Base-by-base conservation (phyloP, 352 stramenopile genomes). In the Phytopythium helicoides region DNA sequence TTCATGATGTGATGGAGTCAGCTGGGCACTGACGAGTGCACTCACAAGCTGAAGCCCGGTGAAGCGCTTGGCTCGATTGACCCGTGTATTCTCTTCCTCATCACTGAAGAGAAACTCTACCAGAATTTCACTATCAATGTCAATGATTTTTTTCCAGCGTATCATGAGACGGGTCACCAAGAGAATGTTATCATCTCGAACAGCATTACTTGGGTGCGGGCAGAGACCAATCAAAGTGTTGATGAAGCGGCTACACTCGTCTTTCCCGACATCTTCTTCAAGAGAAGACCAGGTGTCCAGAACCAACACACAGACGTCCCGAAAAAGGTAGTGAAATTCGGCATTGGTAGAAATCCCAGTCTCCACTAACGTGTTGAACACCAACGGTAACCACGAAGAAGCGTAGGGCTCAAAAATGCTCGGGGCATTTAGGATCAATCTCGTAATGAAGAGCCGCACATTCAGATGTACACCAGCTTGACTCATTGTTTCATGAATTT, bases 291-390 rank as follows among this genome's bases (percentile, higher is more conserved):
- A 90, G 14, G 58, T 58, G 52, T 72, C 65, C 9, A 90, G 41
- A 19, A 87, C 38, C 34, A 92, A 49, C 34, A 74, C 59, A 37
- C 80, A 92, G 34, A 76, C 83, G 59, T 94, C 85, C 28, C 82
- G 76, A 36, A 94, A 59, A 36, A 94, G 53, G 52, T 92, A 92
- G 38, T 81, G 73, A 45, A 92, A 92, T 44, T 92, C 79, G 31
- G 63, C 49, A 9, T 38, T 40, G 47, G 54, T 59, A 67, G 11
- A 56, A 47, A 31, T 62, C 79, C 4, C 42, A 49, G 67, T 72
- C 36, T 88, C 73, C 4, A 92, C 22, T 26, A 89, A 37, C 1
- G 68, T 50, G 28, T 87, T 68, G 25, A 89, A 51, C n/a, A 92
- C 58, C 44, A 64, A 71, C 19, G 58, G 58, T 8, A 89, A 34